phyloP scores from a whole-genome alignment of 306 rosid genomes.

The Acacia acuminata region DNA sequence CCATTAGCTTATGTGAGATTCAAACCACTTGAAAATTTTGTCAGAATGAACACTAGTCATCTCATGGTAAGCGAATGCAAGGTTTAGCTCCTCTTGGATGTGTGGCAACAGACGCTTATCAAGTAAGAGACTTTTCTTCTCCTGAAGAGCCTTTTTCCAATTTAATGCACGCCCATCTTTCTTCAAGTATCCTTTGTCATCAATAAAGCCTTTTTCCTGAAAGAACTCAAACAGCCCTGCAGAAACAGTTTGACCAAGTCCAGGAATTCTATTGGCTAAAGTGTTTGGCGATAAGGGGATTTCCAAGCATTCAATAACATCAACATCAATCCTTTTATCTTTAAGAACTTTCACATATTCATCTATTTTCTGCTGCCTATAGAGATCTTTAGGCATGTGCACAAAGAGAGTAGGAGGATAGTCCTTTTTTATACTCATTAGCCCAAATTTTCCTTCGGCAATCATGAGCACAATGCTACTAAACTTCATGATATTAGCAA shows the following conservation, averaged over 20 bases:
- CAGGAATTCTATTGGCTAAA: conserved; percentile 78
- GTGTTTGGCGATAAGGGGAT: conserved; percentile 59
- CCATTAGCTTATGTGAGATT: conserved; percentile 60
- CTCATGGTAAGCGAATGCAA: conserved; percentile 87
- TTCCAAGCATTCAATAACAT: conserved; percentile 78
- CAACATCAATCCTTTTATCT: conserved; percentile 66
- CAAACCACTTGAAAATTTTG: conserved; percentile 72
- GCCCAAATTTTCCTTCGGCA: conserved; percentile 81
- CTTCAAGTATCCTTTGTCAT: conserved; percentile 76
- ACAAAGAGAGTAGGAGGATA: conserved; percentile 86
- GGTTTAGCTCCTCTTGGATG: conserved; percentile 88
- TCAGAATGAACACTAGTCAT: conserved; percentile 80
- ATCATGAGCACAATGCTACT: conserved; percentile 73
- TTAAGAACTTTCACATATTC: conserved; percentile 51
- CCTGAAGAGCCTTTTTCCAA: conserved; percentile 61
- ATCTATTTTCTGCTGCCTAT: conserved; percentile 67
- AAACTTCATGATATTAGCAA: conserved; percentile 62
- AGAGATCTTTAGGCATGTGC: conserved; percentile 92
- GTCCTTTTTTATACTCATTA: conserved; percentile 49
- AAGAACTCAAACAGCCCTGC: conserved; percentile 59
- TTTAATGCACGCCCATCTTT: conserved; percentile 70
- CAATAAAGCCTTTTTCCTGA: conserved; percentile 62
- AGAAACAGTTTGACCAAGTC: conserved; percentile 62
- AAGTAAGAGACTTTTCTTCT: conserved; percentile 36
- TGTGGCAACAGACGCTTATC: conserved; percentile 57